Base-by-base conservation (phyloP, 495 filamentous ascomycete species). In the Tuber umbilicatum region DNA sequence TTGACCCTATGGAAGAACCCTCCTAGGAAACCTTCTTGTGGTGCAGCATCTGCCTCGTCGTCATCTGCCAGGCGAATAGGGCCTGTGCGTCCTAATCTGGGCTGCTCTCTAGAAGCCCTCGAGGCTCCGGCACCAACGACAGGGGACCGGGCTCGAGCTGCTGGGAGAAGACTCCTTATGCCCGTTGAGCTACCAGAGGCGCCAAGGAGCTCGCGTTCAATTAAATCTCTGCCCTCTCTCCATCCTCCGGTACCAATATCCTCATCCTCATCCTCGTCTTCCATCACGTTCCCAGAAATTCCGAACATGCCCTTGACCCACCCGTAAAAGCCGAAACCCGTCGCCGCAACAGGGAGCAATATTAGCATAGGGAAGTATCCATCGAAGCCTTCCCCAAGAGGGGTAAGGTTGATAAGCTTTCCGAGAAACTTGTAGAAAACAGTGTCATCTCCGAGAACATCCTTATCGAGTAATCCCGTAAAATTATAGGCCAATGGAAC, bases 401-500 rank as follows among this genome's bases (percentile, higher is more conserved):
- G 89, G 4, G 93, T 98, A 35, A 97, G 87, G 81, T 93, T 89
- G 84, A 99, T 94, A 64, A 91, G 87, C 75, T 88, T 83, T 35
- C 95, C 95, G 5, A 99, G 86, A 80, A 99, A 97, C 43, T 88
- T 82, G 81, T 96, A 95, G 84, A 97, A 99, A 0, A 91, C 89
- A 14, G 93, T 97, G 37, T 78, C 64, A 50, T 86, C 82, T 60
- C 86, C 82, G 79, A 91, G 93, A 45, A 94, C 85, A 9, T 83
- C 84, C 37, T 84, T 87, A 10, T 91, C 90, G 31, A 97, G 82
- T 78, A 97, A 94, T 5, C 94, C 97, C 82, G 97, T 87, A 81
- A 99, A 97, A 83, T 99, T 97, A 87, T 96, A 97, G 31, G 92
- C 90, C 27, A 98, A 87, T 4, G 95, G 95, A 6, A 97, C 93